Base-by-base conservation (phyloP, 352 stramenopile genomes). In the Phytophthora chlamydospora region DNA sequence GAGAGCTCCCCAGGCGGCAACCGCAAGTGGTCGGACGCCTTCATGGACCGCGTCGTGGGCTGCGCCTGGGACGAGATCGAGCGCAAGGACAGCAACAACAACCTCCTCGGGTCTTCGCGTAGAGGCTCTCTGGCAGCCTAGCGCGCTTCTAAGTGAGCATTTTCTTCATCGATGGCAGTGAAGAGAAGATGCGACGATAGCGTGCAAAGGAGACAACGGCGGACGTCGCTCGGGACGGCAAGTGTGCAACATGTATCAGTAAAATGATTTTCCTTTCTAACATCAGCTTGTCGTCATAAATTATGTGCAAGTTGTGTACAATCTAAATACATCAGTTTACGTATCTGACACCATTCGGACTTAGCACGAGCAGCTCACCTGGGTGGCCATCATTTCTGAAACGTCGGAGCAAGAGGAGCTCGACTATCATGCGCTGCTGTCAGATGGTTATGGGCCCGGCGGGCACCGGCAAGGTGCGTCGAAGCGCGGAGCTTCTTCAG, bases 361-460 rank as follows among this genome's bases (percentile, higher is more conserved):
- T 66, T 70, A 66, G 12, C 11, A 7, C 7, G 16, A 24, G 0
- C 0, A 38, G 21, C 24, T 12, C 17, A 12, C 14, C 50, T 68
- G 53, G 60, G 53, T 68, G 60, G 60, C 34, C 33, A 64, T 55
- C 35, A 56, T 62, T 62, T 21, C 29, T 16, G 19, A 67, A 71
- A 50, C 44, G 62, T n/a, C 49, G 11, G 47, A 58, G 45, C 50
- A 32, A 38, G 34, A 56, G 44, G 48, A 73, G 35, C 41, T 49
- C 35, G 39, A 44, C 19, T n/a, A 68, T 57, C 55, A 95, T 97
- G 86, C 83, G 88, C 59, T 94, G 87, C 67, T 94, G 89, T 68
- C 91, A 98, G 50, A 76, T 98, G 55, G 89, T 98, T 43, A 96
- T 98, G 76, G 91, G 91, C 21, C 91, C 91, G 49, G 91, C 91